A percentile compares a stretch with the other conserved stretches of the same genome.
These are phyloP conservation scores for Alternaria dauci DNA, from an alignment of 2,329 filamentous ascomycete genomes.

Conservation along the genomic window DNA sequence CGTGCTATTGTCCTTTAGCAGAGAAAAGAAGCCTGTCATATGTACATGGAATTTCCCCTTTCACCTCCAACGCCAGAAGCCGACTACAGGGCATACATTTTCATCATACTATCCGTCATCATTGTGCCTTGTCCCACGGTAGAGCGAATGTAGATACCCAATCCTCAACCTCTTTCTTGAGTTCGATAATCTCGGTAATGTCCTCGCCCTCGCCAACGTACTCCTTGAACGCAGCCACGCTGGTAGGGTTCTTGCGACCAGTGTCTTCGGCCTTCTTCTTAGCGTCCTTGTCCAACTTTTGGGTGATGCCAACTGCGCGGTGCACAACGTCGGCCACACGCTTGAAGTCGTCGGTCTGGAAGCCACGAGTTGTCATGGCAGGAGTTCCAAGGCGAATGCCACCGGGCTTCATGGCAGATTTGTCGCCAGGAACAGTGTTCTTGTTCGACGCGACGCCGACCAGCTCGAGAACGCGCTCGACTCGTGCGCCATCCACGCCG, in stretches of 20 bases:
- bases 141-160: constrained; percentile 54
- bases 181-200: constrained; percentile 52
- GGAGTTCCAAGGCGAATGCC: constrained; percentile 97
- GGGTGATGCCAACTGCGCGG: constrained; percentile 53
- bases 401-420: constrained; percentile 91
- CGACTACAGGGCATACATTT: constrained; percentile 20
- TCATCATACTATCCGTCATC: constrained; percentile 11
- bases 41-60: constrained; percentile 26
- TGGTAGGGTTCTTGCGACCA: constrained; percentile 51
- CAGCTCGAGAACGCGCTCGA: constrained; percentile 95
- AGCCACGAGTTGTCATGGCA: constrained; percentile 96
- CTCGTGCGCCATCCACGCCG: constrained; percentile 88
- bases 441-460: constrained; percentile 99
- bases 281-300: constrained; percentile 52
- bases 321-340: constrained; percentile 60
- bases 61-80: constrained; percentile 28
- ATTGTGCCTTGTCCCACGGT: constrained; percentile 49
- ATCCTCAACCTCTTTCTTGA: constrained; percentile 53
- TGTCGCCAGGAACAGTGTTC: constrained; percentile 97
- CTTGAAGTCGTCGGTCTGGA: constrained; percentile 91
- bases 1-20: constrained; percentile 14
- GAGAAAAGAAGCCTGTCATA: constrained; percentile 17
- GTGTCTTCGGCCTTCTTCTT: constrained; percentile 50
- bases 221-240: constrained; percentile 53
- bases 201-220: constrained; percentile 53